Evolutionary conservation across 352 stramenopile genomes (phyloP), one percentile per base, ranked within the genome.

Genomic region (Globisporangium perplexum): DNA sequence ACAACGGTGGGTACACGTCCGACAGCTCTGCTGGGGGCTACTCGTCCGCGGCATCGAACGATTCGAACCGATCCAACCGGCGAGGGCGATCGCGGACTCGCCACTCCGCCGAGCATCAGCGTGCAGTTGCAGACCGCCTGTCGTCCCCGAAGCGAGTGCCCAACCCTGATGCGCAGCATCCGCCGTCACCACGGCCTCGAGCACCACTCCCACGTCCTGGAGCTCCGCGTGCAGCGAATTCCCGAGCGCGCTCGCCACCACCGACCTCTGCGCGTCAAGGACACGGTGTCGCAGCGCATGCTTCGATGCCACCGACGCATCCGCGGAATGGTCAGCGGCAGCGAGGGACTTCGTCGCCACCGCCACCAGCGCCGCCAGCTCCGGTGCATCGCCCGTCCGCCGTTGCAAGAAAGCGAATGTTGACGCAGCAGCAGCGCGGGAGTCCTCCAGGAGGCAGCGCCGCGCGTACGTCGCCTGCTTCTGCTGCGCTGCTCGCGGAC

Each of bases 11-110:
- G 3, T 38, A 38, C 33, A 38, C 33, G 33, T 38, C 33, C 33
- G 33, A 38, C 8, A 38, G 33, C 33, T 38, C 33, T 38, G 33
- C 33, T 38, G 33, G 33, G 3, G 33, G 33, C 0, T 93, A 93
- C 47, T 88, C 73, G 4, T 93, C 82, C 6, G 72, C 70, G 0
- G 71, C 55, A 0, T 93, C 79, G 1, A 69, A 74, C 45, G 65
- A 52, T 1, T 88, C 77, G 2, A 83, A 79, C 36, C 41, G 36
- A n/a, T 88, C 73, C 0, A 72, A 63, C 14, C 65, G 63, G 1
- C 83, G 77, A 14, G 65, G 66, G 1, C 59, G 72, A 33, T 77
- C 70, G 1, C 60, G 60, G 0, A 65, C 71, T 11, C 49, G 71
- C 6, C 10, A 71, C 3, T 76, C 75, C n/a, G 75, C 53, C 51